Conservation (phyloP, 345 rosid genomes). For the Rhodamnia rubescens region DNA sequence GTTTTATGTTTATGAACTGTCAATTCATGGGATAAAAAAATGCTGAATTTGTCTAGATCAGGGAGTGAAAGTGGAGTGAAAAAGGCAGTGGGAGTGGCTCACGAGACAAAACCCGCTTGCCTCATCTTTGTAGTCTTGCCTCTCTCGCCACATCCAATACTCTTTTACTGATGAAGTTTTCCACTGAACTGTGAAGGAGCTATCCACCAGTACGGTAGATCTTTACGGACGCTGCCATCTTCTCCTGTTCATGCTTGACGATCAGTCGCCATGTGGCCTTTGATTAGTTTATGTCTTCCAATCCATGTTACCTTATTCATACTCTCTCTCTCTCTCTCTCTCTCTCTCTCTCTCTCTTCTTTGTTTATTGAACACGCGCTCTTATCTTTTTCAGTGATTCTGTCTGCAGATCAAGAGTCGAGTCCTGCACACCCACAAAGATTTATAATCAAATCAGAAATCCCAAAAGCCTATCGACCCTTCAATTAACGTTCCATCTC, state of each 20-base stretch:
- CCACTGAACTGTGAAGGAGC: neutral
- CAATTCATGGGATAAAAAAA: neutral
- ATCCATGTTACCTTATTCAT: constrained; percentile 10
- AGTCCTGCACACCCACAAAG: constrained; percentile 11
- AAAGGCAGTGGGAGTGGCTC: neutral
- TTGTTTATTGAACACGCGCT: constrained; percentile 20
- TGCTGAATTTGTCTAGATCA: neutral
- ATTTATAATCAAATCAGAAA: constrained; percentile 7
- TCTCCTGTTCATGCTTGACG: neutral
- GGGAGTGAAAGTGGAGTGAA: neutral
- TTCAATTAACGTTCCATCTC: constrained; percentile 2
- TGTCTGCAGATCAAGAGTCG: constrained; percentile 26
- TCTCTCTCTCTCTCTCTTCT: neutral
- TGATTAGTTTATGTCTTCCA: constrained; percentile 21
- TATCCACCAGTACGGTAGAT: neutral
- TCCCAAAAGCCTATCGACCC: constrained; percentile 1
- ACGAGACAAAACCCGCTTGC: neutral
- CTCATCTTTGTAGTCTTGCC: neutral
- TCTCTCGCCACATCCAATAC: neutral
- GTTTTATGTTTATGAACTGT: neutral
- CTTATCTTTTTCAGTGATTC: constrained; percentile 19
- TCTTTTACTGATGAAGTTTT: neutral
- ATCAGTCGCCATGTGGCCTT: constrained; percentile 24
- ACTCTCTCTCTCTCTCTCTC: neutral
- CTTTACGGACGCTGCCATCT: neutral